Conservation (phyloP, 1,284 basidiomycete genomes). For the Lentinula novae-zelandiae region DNA sequence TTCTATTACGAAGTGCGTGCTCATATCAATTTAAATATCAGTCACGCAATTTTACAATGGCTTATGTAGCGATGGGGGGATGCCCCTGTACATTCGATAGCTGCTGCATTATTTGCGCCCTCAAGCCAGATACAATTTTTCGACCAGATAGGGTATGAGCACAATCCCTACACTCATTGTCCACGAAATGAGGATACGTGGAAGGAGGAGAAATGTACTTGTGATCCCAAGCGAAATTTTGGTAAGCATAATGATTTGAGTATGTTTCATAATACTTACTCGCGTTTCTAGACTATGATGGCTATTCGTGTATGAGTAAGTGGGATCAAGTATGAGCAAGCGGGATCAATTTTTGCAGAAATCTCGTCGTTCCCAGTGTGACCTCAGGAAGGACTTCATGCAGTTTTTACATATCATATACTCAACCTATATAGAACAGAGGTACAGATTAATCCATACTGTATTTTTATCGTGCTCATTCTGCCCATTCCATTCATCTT, state of each 20-base stretch:
- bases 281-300: conserved; percentile 38
- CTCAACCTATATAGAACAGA: background rate
- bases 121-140: conserved; percentile 73
- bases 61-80: conserved; percentile 68
- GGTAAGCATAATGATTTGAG: conserved; percentile 17
- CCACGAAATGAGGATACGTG: conserved; percentile 45
- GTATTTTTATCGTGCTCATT: background rate
- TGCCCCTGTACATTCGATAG: conserved; percentile 80
- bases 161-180: conserved; percentile 60
- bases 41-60: background rate
- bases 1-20: conserved; percentile 75
- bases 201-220: conserved; percentile 45
- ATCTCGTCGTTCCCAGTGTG: background rate
- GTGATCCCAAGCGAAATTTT: conserved; percentile 43
- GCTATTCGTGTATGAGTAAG: conserved; percentile 47
- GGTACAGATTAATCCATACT: background rate
- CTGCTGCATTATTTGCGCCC: conserved; percentile 61
- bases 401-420: background rate
- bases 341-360: conserved; percentile 30
- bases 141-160: conserved; percentile 56
- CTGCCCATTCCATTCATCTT: too few species aligned
- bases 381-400: background rate
- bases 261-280: background rate
- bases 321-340: background rate
- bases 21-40: background rate